Base-by-base conservation (phyloP, 371 early-diverging fungal genomes). In the Blakeslea trispora region DNA sequence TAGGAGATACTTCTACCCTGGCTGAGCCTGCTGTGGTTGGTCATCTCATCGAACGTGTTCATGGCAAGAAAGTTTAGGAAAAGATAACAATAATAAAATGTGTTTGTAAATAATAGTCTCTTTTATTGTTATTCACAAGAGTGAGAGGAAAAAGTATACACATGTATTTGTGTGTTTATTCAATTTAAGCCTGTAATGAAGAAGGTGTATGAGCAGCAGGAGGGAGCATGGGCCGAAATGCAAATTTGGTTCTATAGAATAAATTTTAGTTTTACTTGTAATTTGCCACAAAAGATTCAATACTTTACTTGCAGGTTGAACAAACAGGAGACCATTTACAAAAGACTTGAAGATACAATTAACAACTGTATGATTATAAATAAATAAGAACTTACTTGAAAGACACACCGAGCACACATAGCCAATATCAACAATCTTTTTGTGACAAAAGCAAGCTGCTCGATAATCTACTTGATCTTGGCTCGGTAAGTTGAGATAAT, bases 391-490 rank as follows among this genome's bases (percentile, higher is more conserved):
- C 82, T 71, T 81, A 91, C 92, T 93, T n/a, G 98, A 95, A 31
- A 98, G 66, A 64, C 98, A 98, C 5, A 97, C 95, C 0, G 95
- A 94, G 68, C 98, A 98, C 2, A 98, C 97, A 71, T 83, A 95
- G 0, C 95, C 98, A 46, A 95, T 83, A 60, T 94, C 91, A 2
- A 96, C 88, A 51, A 94, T 88, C 45, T 82, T 83, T 64, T 91
- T 91, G 72, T 98, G 98, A 68, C 98, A 98, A 59, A 98, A 97
- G 61, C 98, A 98, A 0, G 96, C 91, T 1, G 98, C 95, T 22
- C 97, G 73, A 60, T 94, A 96, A 72, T 98, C 97, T 0, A 96
- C 91, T 45, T 89, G 81, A 47, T 88, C 90, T 49, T 88, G 85
- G 19, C 79, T 82, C 0, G 95, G 95, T 18, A 91, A 62, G 44